phyloP scores from a whole-genome alignment of 441 rosid species.

The Jatropha podagrica region DNA sequence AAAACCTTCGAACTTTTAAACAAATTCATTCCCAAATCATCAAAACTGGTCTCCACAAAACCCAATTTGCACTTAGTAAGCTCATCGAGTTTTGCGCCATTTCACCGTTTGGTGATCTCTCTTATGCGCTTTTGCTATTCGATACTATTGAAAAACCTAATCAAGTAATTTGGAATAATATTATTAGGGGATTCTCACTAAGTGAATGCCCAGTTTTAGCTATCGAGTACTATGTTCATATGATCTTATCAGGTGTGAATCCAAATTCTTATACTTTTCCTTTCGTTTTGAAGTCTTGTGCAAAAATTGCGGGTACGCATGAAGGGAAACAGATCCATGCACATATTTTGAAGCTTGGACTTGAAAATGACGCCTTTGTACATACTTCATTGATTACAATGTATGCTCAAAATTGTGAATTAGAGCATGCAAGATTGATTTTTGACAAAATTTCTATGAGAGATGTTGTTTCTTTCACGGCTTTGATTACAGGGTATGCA shows the following conservation, averaged over 20 bases:
- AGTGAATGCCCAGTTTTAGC: slow-evolving; percentile 43
- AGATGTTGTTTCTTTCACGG: slow-evolving; percentile 49
- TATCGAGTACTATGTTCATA: slow-evolving; percentile 37
- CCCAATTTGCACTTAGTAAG: slow-evolving; percentile 68
- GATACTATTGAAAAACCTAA: slow-evolving; percentile 53
- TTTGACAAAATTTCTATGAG: slow-evolving; percentile 49
- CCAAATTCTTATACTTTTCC: slow-evolving; percentile 64
- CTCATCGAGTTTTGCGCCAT: slow-evolving; percentile 55
- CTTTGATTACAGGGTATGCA: slow-evolving; percentile 52
- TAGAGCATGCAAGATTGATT: slow-evolving; percentile 42
- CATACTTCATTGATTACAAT: slow-evolving; percentile 62
- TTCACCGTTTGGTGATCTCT: slow-evolving; percentile 53
- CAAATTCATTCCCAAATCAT: slow-evolving; percentile 58
- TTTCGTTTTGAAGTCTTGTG: slow-evolving; percentile 58
- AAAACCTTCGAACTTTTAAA: slow-evolving; percentile 39
- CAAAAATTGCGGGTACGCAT: slow-evolving; percentile 30
- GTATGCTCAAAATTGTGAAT: slow-evolving; percentile 48
- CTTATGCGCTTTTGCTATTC: slow-evolving; percentile 51
- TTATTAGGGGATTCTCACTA: slow-evolving; percentile 50
- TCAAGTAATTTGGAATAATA: slow-evolving; percentile 57
- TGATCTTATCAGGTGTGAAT: slow-evolving; percentile 44
- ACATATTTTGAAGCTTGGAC: slow-evolving; percentile 53
- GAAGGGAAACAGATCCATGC: slow-evolving; percentile 65
- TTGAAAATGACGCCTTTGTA: slow-evolving; percentile 46
- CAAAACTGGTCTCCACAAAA: slow-evolving; percentile 69